Conservation (phyloP, 495 filamentous ascomycete genomes). For the Endocarpon pusillum region DNA sequence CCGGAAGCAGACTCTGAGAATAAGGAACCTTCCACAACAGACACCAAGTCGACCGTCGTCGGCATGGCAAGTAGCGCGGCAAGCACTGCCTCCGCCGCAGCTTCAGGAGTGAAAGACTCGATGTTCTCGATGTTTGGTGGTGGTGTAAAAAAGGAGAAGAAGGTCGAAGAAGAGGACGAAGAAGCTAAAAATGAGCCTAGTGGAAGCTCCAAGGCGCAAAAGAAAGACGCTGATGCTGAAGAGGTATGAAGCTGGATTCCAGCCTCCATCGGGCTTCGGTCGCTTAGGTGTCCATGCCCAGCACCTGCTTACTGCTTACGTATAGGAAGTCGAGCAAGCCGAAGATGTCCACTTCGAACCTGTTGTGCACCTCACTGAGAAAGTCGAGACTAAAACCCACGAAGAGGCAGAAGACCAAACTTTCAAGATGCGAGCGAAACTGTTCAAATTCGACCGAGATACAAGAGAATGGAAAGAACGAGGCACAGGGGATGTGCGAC, state of each 20-base stretch:
- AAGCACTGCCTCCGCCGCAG: slow-evolving; percentile 27
- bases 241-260: slow-evolving; percentile 9
- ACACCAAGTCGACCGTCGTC: no score
- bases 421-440: slow-evolving; percentile 99
- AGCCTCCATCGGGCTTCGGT: neutral
- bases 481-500: slow-evolving; percentile 86
- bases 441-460: slow-evolving; percentile 92
- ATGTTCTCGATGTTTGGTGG: slow-evolving; percentile 98
- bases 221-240: slow-evolving; percentile 27
- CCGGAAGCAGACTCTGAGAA: no score
- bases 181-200: slow-evolving; percentile 61
- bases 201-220: slow-evolving; percentile 72
- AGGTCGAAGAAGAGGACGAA: slow-evolving; percentile 64
- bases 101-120: slow-evolving; percentile 43
- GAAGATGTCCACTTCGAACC: slow-evolving; percentile 95
- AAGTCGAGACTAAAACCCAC: slow-evolving; percentile 92
- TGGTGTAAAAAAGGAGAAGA: slow-evolving; percentile 64
- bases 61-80: no score
- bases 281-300: no score
- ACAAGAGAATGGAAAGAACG: slow-evolving; percentile 97
- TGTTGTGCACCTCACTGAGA: slow-evolving; percentile 84
- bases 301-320: no score
- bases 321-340: slow-evolving; percentile 57
- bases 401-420: slow-evolving; percentile 93
- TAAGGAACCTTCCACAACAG: no score